Conservation (phyloP, 495 filamentous ascomycete species). For the Neurospora sp. region DNA sequence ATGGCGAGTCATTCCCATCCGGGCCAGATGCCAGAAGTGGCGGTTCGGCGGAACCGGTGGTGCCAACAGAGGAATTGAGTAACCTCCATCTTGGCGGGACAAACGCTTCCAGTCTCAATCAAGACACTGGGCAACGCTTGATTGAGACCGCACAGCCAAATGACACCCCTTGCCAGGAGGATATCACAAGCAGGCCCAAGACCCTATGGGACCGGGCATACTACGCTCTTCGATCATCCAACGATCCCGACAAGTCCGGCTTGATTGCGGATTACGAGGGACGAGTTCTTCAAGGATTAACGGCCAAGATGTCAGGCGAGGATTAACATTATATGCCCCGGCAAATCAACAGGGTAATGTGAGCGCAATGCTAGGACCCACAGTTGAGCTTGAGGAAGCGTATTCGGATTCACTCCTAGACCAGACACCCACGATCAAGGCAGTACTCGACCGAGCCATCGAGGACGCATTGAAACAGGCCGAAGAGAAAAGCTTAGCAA, state of each 20-base stretch:
- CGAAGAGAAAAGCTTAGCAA: neutral
- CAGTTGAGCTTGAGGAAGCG: neutral
- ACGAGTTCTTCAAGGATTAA: neutral
- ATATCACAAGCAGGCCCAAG: neutral
- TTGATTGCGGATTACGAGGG: neutral
- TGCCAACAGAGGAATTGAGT: neutral
- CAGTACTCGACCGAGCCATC: neutral
- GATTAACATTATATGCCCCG: rapidly evolving
- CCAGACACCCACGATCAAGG: neutral
- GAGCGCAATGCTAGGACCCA: rapidly evolving
- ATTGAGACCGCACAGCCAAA: neutral
- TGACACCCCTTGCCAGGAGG: neutral
- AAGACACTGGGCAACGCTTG: neutral
- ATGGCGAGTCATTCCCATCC: neutral
- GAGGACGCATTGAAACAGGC: neutral
- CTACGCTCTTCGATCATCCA: neutral
- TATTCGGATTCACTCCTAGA: neutral
- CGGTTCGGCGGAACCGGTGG: neutral
- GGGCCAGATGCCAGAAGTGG: rapidly evolving
- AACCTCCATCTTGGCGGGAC: neutral
- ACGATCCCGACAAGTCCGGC: neutral
- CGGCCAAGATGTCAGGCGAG: neutral
- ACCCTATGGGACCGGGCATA: neutral
- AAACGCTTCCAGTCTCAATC: neutral
- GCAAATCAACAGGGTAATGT: neutral